Conservation (phyloP, 2,329 filamentous ascomycete genomes). For the Cercospora sp. region DNA sequence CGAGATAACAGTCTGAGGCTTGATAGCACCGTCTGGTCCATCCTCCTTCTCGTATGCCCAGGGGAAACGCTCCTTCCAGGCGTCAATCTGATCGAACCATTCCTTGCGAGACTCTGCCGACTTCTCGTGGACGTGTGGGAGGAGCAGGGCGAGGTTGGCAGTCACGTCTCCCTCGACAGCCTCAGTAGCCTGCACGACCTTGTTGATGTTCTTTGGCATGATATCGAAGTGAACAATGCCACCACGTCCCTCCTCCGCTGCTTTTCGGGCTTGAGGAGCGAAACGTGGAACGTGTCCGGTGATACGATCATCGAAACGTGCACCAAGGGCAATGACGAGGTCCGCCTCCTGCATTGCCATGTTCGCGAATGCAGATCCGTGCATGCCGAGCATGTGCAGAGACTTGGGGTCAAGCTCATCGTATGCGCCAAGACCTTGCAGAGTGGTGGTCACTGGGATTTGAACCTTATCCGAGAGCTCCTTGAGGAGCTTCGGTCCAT, state of each 20-base stretch:
- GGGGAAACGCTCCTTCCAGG: conserved; percentile 91
- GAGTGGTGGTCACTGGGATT: conserved; percentile 93
- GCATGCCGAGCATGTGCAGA: conserved; percentile 98
- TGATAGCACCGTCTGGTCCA: conserved; percentile 75
- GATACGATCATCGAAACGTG: conserved; percentile 94
- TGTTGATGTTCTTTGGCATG: conserved; percentile 99
- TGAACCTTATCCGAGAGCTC: conserved; percentile 85
- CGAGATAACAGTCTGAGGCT: conserved; percentile 90
- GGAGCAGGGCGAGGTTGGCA: conserved; percentile 70
- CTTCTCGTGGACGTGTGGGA: conserved; percentile 68
- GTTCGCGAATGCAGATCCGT: conserved; percentile 95
- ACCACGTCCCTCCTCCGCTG: conserved; percentile 79
- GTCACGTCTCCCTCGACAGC: conserved; percentile 92
- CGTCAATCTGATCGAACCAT: conserved; percentile 87
- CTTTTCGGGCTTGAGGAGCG: conserved; percentile 81
- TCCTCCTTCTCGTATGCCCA: conserved; percentile 76
- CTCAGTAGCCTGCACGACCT: conserved; percentile 94
- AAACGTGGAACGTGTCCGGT: conserved; percentile 81
- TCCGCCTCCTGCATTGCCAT: conserved; percentile 97
- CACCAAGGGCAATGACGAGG: conserved; percentile 90
- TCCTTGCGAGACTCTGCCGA: conserved; percentile 67
- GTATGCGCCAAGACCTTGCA: conserved; percentile 88
- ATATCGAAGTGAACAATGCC: conserved; percentile 98
- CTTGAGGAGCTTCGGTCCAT: conserved; percentile 76
- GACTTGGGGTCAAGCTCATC: conserved; percentile 94